Conservation (phyloP, 2,329 filamentous ascomycete species). For the Botryotinia calthae region DNA sequence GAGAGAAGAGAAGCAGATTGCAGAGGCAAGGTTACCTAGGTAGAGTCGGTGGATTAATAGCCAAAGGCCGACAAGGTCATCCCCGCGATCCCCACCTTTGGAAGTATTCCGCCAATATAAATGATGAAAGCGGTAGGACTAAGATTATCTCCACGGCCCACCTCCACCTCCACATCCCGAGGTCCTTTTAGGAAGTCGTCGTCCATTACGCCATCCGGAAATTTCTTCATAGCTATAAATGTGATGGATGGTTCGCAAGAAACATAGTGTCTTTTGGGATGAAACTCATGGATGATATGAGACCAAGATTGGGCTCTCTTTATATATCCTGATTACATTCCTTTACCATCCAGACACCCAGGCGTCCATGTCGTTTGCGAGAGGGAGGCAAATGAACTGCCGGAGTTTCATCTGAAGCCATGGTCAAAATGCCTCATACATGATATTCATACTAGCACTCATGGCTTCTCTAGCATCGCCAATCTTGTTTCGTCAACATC, state of each 20-base stretch:
- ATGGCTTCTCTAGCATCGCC: background rate
- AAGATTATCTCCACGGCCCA: background rate
- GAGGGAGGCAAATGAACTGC: background rate
- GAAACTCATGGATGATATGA: background rate
- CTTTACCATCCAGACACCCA: too few relatives aligned
- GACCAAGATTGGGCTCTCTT: background rate
- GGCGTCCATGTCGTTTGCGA: background rate
- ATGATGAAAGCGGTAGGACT: background rate
- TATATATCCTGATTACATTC: background rate
- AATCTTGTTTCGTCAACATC: background rate
- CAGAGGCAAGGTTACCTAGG: background rate
- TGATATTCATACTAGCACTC: background rate
- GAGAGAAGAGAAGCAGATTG: background rate
- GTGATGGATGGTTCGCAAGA: background rate
- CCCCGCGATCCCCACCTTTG: background rate
- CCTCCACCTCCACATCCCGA: background rate
- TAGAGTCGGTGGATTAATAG: background rate
- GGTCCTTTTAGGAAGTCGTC: background rate
- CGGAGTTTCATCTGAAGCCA: background rate
- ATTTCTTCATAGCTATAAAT: background rate
- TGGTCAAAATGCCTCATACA: background rate
- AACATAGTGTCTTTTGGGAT: background rate
- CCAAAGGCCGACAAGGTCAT: background rate
- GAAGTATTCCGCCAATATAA: background rate
- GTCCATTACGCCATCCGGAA: background rate